Percentiles rank a stretch among this genome's conserved stretches.
Conservation (phyloP, 768 basidiomycete species). For the Galerina sulciceps region DNA sequence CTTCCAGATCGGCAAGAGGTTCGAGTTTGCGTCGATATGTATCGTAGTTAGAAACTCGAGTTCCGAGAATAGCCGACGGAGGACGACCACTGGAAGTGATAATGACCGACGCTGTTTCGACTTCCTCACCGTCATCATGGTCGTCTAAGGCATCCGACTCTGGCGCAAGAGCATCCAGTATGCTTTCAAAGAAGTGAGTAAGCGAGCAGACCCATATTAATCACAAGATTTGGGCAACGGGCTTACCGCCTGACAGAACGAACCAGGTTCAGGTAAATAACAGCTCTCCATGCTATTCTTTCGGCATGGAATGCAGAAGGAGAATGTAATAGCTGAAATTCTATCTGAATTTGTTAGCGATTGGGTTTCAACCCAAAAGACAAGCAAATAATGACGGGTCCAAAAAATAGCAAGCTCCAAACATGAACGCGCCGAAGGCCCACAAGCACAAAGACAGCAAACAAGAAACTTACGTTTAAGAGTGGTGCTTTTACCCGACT, state of each 20-base stretch:
- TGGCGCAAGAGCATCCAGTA: conserved; percentile 74
- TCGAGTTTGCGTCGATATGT: conserved; percentile 62
- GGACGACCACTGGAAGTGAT: conserved; percentile 55
- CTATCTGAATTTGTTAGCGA: conserved; percentile 40
- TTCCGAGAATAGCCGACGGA: conserved; percentile 52
- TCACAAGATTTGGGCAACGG: conserved; percentile 1
- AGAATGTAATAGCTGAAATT: conserved; percentile 83
- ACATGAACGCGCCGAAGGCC: neutral
- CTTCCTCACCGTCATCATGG: conserved; percentile 54
- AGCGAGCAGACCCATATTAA: conserved; percentile 14
- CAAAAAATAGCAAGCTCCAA: neutral
- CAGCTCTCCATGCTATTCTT: conserved; percentile 83
- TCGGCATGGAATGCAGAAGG: conserved; percentile 79
- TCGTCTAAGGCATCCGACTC: conserved; percentile 62
- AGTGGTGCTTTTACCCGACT: conserved; percentile 89
- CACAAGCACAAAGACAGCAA: neutral
- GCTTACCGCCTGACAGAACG: conserved; percentile 76
- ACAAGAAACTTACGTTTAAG: conserved; percentile 73
- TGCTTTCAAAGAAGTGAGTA: conserved; percentile 45
- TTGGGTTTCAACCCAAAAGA: conserved; percentile 1
- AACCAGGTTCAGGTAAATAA: conserved; percentile 88
- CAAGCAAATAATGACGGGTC: neutral
- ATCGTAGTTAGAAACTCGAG: conserved; percentile 62
- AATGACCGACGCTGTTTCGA: conserved; percentile 55
- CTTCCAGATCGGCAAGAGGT: conserved; percentile 74